phyloP scores from a whole-genome alignment of 192 early-diverging fungal genomes.

The Linnemannia hyalina region DNA sequence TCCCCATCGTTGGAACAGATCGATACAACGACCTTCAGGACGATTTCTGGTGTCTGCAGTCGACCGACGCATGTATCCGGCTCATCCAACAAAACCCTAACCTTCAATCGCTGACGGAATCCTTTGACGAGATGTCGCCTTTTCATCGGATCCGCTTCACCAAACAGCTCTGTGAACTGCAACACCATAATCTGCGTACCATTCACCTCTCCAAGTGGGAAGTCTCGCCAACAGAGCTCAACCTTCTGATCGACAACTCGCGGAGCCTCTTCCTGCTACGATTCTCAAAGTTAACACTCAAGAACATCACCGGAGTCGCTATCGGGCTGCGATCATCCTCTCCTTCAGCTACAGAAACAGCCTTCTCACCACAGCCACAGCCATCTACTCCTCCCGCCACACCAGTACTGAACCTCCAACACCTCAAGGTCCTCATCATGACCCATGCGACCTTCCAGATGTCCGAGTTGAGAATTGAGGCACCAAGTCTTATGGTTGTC shows the following conservation, averaged over 20 bases:
- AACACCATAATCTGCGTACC: neutral
- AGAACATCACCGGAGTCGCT: slow-evolving; percentile 10
- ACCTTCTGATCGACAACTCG: slow-evolving; percentile 23
- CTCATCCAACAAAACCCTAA: slow-evolving; percentile 24
- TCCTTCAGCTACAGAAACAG: neutral
- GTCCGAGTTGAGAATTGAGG: slow-evolving; percentile 14
- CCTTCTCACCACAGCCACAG: neutral
- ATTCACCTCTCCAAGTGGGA: slow-evolving; percentile 42
- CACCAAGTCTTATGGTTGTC: slow-evolving; percentile 6
- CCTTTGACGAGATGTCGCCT: slow-evolving; percentile 39
- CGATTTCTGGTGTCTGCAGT: slow-evolving; percentile 45
- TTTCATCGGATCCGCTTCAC: slow-evolving; percentile 37
- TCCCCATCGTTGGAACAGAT: slow-evolving; percentile 11
- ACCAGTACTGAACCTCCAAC: slow-evolving; percentile 14
- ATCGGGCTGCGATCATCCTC: slow-evolving; percentile 1
- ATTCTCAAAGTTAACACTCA: slow-evolving; percentile 32
- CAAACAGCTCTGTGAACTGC: slow-evolving; percentile 9
- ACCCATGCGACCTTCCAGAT: slow-evolving; percentile 13
- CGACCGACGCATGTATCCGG: slow-evolving; percentile 36
- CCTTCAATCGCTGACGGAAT: slow-evolving; percentile 27
- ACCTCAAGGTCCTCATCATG: slow-evolving; percentile 28
- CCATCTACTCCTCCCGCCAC: neutral
- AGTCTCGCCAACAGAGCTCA: slow-evolving; percentile 15
- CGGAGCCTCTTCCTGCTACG: slow-evolving; percentile 5
- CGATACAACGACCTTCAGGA: slow-evolving; percentile 25